Percentiles rank a stretch among this genome's conserved stretches.
phyloP scores from a whole-genome alignment of 768 basidiomycete genomes.

The Collybia nuda region DNA sequence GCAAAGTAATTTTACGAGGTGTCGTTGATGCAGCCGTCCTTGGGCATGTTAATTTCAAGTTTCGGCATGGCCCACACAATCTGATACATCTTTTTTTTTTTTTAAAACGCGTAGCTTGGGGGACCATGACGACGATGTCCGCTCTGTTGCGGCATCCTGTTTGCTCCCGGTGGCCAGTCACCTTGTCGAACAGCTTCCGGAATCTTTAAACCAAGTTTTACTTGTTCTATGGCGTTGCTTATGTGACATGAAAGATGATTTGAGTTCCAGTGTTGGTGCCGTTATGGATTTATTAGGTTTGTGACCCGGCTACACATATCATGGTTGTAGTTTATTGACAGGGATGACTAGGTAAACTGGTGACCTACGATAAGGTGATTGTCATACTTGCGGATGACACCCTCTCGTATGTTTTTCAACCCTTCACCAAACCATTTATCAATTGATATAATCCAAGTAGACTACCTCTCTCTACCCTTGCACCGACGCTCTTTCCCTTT shows the following conservation, averaged over 20 bases:
- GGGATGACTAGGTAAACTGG: conserved; percentile 65
- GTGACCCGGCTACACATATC: conserved; percentile 9
- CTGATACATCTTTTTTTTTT: neutral
- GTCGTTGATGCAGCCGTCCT: conserved; percentile 91
- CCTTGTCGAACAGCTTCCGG: conserved; percentile 74
- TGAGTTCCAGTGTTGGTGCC: conserved; percentile 93
- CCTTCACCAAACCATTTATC: neutral
- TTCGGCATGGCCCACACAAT: neutral
- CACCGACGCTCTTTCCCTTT: conserved; percentile 90
- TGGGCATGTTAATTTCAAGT: conserved; percentile 57
- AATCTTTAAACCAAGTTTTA: conserved; percentile 71
- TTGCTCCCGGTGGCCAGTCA: conserved; percentile 83
- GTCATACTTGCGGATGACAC: conserved; percentile 65
- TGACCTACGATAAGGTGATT: conserved; percentile 78
- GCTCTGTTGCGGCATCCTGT: conserved; percentile 91
- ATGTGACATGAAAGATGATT: conserved; percentile 91
- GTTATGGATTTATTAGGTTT: conserved; percentile 97
- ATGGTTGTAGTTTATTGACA: conserved; percentile 2
- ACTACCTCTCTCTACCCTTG: conserved; percentile 77
- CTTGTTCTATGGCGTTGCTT: conserved; percentile 90
- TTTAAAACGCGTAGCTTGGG: conserved; percentile 54
- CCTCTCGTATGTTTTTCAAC: conserved; percentile 59
- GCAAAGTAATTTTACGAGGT: conserved; percentile 63
- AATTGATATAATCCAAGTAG: conserved; percentile 33
- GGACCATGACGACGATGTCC: conserved; percentile 94